Percentiles rank a stretch among this genome's conserved stretches.
phyloP scores from a whole-genome alignment of 2,329 filamentous ascomycete species.

The Monilinia aucupariae region DNA sequence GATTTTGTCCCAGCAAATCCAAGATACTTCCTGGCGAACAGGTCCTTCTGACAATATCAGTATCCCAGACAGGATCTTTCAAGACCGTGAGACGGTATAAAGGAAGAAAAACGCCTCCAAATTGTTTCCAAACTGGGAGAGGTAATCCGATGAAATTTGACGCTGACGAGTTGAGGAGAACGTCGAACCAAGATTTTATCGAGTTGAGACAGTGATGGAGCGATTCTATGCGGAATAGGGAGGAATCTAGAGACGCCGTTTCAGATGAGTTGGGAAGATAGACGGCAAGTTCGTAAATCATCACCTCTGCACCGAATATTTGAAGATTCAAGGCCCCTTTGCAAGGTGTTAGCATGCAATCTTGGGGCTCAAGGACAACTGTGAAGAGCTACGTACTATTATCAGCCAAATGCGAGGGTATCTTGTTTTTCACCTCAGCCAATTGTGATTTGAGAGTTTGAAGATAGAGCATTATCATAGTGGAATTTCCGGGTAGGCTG shows the following conservation, averaged over 20 bases:
- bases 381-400: not conserved
- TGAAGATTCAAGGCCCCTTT: slow-evolving; percentile 2
- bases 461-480: not conserved
- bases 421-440: not conserved
- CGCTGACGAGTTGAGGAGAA: not conserved
- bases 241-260: not conserved
- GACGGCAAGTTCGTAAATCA: slow-evolving; percentile 3
- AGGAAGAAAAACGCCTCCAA: not conserved
- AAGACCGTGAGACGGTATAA: slow-evolving; percentile 4
- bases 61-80: slow-evolving; percentile 5
- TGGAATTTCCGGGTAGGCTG: not conserved
- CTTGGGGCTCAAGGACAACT: not conserved
- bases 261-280: slow-evolving; percentile 6
- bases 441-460: slow-evolving; percentile 11
- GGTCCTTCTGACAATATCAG: not conserved
- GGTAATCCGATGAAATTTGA: slow-evolving; percentile 1
- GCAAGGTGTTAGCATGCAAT: not conserved
- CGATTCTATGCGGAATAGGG: not conserved
- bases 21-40: not conserved
- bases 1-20: not conserved
- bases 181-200: slow-evolving; percentile 4
- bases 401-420: not conserved
- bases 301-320: slow-evolving; percentile 2
- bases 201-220: slow-evolving; percentile 2
- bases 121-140: slow-evolving; percentile 7